Evolutionary conservation across 768 basidiomycete genomes (phyloP).

Genomic region (Boletellus ananiceps): DNA sequence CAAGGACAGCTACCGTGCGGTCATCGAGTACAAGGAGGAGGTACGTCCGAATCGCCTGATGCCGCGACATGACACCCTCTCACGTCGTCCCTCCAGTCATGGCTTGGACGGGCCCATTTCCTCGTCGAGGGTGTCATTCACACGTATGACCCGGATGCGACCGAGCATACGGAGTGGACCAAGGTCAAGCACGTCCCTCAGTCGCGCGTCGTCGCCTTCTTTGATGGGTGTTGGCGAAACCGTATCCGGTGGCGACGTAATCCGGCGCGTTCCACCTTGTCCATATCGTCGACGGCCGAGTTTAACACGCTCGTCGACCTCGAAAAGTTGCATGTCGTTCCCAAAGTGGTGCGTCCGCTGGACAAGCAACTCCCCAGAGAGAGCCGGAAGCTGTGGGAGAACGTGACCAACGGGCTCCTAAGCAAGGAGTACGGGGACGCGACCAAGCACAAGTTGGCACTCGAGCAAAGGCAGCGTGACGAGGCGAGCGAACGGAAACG

Average conservation of each 20-base stretch:
- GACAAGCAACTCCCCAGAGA: conserved; percentile 75
- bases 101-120: conserved; percentile 87
- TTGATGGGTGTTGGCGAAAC: conserved; percentile 88
- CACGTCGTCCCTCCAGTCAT: conserved; percentile 46
- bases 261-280: conserved; percentile 44
- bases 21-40: conserved; percentile 97
- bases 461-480: conserved; percentile 93
- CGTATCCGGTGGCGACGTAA: conserved; percentile 75
- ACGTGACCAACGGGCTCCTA: conserved; percentile 67
- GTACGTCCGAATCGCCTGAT: conserved; percentile 38
- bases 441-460: conserved; percentile 83
- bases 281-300: conserved; percentile 43
- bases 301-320: conserved; percentile 74
- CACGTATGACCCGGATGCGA: conserved; percentile 62
- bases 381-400: conserved; percentile 85
- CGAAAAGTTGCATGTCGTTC: conserved; percentile 60
- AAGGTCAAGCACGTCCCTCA: conserved; percentile 88
- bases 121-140: conserved; percentile 87
- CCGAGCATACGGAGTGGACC: conserved; percentile 66
- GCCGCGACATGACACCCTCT: not conserved
- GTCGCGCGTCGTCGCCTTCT: conserved; percentile 67
- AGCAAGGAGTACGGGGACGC: conserved; percentile 89
- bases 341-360: conserved; percentile 82
- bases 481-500: conserved; percentile 82
- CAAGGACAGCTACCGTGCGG: conserved; percentile 62